Evolutionary conservation across 441 rosid genomes (phyloP).

Genomic region (Euphorbia schlechtendalii): DNA sequence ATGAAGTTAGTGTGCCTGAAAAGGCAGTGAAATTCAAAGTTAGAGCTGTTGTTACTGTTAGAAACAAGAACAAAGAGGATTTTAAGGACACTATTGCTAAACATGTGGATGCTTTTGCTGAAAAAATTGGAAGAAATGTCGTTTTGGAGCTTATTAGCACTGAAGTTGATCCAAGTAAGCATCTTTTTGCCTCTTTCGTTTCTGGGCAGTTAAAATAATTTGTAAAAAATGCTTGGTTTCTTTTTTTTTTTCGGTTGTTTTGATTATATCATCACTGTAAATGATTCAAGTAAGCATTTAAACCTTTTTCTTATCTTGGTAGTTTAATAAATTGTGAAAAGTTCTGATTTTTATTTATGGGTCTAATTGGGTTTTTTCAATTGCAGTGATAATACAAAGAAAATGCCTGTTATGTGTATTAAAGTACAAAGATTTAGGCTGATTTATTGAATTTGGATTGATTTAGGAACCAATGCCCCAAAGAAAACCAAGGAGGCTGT

Average conservation of each 20-base stretch:
- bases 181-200: background rate
- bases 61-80: constrained; percentile 75
- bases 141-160: constrained; percentile 76
- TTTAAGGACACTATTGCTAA: constrained; percentile 58
- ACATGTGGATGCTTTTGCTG: constrained; percentile 63
- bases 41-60: constrained; percentile 65
- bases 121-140: constrained; percentile 70
- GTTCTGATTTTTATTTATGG: too few relatives aligned
- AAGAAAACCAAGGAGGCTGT: constrained; percentile 68
- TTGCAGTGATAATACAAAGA: too few relatives aligned
- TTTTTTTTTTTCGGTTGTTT: too few relatives aligned
- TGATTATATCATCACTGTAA: too few relatives aligned
- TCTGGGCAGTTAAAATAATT: background rate
- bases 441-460: background rate
- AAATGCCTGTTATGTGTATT: background rate
- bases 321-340: too few relatives aligned
- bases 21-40: constrained; percentile 54
- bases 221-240: background rate
- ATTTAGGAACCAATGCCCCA: constrained; percentile 60
- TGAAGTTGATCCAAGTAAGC: constrained; percentile 79
- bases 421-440: background rate
- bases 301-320: too few relatives aligned
- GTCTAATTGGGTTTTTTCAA: too few relatives aligned
- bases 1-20: constrained; percentile 22
- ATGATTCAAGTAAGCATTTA: too few relatives aligned